Percentiles rank a stretch among this genome's conserved stretches.
phyloP scores from a whole-genome alignment of 805 yeast species.

The Wickerhamiella azyma region DNA sequence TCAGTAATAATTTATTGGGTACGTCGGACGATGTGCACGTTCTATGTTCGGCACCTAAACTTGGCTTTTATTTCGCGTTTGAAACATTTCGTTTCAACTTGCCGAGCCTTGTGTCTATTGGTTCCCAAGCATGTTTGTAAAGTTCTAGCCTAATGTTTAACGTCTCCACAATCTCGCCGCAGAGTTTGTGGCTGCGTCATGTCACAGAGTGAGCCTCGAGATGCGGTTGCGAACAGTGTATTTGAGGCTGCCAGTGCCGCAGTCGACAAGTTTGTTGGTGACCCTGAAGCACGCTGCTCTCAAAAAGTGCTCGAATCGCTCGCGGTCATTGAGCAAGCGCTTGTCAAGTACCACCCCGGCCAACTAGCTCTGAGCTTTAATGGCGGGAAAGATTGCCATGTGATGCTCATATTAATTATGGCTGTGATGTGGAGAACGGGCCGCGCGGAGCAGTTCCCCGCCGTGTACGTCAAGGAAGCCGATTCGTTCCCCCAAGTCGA shows the following conservation, averaged over 20 bases:
- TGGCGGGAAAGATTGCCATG: conserved; percentile 95
- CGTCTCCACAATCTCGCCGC: neutral
- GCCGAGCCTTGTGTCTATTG: no score
- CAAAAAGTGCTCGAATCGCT: conserved; percentile 19
- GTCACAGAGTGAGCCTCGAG: conserved; percentile 1
- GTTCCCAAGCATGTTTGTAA: no score
- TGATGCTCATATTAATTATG: conserved; percentile 62
- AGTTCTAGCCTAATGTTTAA: no score
- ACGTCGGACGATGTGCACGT: neutral
- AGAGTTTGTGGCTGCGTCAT: neutral
- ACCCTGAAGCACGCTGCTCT: conserved; percentile 3
- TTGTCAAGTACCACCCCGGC: conserved; percentile 12
- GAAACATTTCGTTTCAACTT: no score
- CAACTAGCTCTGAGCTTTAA: conserved; percentile 64
- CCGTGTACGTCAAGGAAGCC: conserved; percentile 67
- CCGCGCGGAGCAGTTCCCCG: conserved; percentile 20
- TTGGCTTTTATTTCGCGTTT: neutral
- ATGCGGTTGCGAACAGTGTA: neutral
- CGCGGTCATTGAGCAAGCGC: conserved; percentile 21
- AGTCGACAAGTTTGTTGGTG: neutral
- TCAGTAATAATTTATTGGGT: neutral
- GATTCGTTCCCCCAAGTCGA: conserved; percentile 59
- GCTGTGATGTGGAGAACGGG: conserved; percentile 29
- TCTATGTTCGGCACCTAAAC: no score
- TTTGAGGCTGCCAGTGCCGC: conserved; percentile 1